phyloP scores from a whole-genome alignment of 495 filamentous ascomycete genomes.

The Talaromyces nanjingensis region DNA sequence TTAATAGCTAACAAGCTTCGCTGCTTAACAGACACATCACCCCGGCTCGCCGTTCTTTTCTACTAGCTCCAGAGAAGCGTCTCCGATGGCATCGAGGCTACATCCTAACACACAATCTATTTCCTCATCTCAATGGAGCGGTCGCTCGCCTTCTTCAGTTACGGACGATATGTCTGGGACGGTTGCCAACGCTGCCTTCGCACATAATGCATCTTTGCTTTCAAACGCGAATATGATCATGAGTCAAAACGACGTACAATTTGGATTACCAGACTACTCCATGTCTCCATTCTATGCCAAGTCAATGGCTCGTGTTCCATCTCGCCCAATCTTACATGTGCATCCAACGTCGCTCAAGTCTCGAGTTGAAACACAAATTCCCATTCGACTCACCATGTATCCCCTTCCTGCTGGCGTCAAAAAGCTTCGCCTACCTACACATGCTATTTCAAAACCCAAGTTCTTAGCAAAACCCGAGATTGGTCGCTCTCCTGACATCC shows the following conservation, averaged over 20 bases:
- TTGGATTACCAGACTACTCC: constrained; percentile 23
- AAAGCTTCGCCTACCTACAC: constrained; percentile 74
- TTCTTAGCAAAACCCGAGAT: constrained; percentile 62
- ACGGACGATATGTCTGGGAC: constrained; percentile 38
- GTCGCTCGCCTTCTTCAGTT: constrained; percentile 47
- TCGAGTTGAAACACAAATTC: constrained; percentile 91
- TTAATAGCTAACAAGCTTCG: constrained; percentile 9
- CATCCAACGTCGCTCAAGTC: constrained; percentile 72
- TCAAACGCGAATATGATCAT: constrained; percentile 25
- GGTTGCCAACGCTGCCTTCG: constrained; percentile 33
- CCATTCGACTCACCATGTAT: constrained; percentile 66
- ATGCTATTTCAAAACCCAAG: constrained; percentile 89
- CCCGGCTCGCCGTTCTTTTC: constrained; percentile 26
- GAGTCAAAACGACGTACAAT: constrained; percentile 23
- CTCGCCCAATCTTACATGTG: constrained; percentile 43
- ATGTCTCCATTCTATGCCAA: constrained; percentile 25
- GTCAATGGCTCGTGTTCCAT: constrained; percentile 17
- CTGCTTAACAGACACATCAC: constrained; percentile 15
- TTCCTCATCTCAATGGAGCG: constrained; percentile 39
- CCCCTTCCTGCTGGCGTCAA: constrained; percentile 66
- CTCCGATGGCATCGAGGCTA: constrained; percentile 36
- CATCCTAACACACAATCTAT: constrained; percentile 37
- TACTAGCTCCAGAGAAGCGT: constrained; percentile 39
- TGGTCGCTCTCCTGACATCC: constrained; percentile 56
- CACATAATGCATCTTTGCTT: constrained; percentile 21